Percentiles rank a stretch among this genome's conserved stretches.
These are phyloP conservation scores for Leccinellum rugosiceps DNA, from an alignment of 768 basidiomycete species.

Conservation along the genomic window DNA sequence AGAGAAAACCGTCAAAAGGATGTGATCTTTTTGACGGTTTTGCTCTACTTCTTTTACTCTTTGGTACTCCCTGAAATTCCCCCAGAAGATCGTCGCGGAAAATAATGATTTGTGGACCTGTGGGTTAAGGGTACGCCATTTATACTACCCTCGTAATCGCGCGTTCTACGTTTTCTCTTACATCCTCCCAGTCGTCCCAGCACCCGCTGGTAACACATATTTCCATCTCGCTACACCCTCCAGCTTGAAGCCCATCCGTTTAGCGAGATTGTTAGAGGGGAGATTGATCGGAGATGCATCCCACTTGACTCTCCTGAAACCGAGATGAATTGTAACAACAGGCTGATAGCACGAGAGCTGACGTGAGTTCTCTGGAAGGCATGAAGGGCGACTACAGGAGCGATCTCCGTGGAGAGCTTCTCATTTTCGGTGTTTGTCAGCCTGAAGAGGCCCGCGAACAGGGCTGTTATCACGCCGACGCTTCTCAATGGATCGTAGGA, in stretches of 20 bases:
- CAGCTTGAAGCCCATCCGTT: conserved; percentile 44
- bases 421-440: conserved; percentile 20
- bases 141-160: no score
- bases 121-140: no score
- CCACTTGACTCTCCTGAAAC: conserved; percentile 49
- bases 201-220: conserved; percentile 28
- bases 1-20: no score
- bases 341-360: conserved; percentile 35
- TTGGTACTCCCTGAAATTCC: no score
- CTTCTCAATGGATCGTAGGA: conserved; percentile 14
- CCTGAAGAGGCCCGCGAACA: conserved; percentile 38
- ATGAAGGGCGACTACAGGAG: conserved; percentile 33
- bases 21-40: no score
- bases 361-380: conserved; percentile 42
- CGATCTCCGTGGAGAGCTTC: conserved; percentile 32
- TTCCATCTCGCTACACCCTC: conserved; percentile 45
- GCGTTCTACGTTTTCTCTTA: no score
- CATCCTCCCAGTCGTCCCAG: no score
- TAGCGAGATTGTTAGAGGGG: conserved; percentile 37
- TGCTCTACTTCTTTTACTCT: no score
- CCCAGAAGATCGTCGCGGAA: no score
- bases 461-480: conserved; percentile 10
- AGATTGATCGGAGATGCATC: conserved; percentile 37
- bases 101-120: no score
- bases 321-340: conserved; percentile 30